A percentile compares a stretch with the other conserved stretches of the same genome.
Conservation (phyloP, 768 basidiomycete genomes). For the Lactifluus echinatus region DNA sequence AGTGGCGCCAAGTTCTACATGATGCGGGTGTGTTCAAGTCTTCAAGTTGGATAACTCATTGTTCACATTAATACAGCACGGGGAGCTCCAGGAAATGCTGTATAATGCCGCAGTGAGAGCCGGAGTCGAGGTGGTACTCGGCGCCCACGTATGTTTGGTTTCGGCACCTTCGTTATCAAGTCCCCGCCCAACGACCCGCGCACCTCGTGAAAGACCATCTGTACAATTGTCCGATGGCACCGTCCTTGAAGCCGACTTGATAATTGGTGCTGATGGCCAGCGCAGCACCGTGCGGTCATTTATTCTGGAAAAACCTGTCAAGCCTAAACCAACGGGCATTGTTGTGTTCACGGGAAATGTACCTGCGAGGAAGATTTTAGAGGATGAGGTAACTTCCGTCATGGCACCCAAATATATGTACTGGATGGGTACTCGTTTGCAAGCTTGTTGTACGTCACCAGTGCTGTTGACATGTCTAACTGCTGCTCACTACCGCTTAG, state of each 20-base stretch:
- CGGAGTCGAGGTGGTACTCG: constrained; percentile 16
- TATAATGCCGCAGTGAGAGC: constrained; percentile 9
- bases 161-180: background rate
- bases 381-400: constrained; percentile 2
- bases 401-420: constrained; percentile 4
- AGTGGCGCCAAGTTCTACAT: constrained; percentile 6
- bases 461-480: background rate
- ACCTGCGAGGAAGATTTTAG: constrained; percentile 3
- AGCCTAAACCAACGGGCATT: constrained; percentile 8
- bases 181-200: background rate
- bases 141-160: constrained; percentile 1
- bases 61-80: constrained; percentile 5
- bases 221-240: constrained; percentile 17
- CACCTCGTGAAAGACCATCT: background rate
- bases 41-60: background rate
- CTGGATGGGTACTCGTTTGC: constrained; percentile 15
- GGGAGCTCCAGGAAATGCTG: constrained; percentile 14
- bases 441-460: constrained; percentile 9
- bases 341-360: constrained; percentile 8
- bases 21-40: constrained; percentile 9
- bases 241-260: constrained; percentile 17
- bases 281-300: constrained; percentile 12
- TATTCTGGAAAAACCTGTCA: background rate
- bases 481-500: background rate
- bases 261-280: constrained; percentile 21